Evolutionary conservation across 371 early-diverging fungal species (phyloP).

Genomic region (Mortierella sp.): DNA sequence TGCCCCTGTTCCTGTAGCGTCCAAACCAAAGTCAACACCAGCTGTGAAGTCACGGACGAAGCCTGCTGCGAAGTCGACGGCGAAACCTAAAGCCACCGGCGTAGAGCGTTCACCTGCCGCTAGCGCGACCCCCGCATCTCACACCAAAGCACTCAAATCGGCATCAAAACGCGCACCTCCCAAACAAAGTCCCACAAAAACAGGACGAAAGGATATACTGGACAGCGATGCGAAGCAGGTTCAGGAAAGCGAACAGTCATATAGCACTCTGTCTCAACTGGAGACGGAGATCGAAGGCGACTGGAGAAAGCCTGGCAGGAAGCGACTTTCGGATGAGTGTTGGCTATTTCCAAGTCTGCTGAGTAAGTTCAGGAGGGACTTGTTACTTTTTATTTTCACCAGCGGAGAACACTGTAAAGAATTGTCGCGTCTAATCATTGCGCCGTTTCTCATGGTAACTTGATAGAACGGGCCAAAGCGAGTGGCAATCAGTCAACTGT

Average conservation of each 20-base stretch:
- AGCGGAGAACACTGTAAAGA: background rate
- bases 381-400: background rate
- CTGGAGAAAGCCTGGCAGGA: background rate
- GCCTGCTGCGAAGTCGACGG: background rate
- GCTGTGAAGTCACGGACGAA: background rate
- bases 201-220: background rate
- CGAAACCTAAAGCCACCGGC: background rate
- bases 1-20: background rate
- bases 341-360: constrained; percentile 2
- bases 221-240: background rate
- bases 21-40: background rate
- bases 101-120: background rate
- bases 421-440: background rate
- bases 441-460: background rate
- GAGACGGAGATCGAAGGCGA: background rate
- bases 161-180: background rate
- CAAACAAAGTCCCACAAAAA: background rate
- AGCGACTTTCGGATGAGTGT: background rate
- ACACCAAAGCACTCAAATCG: background rate
- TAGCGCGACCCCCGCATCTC: background rate
- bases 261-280: background rate
- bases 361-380: background rate
- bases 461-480: constrained; percentile 12
- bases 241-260: background rate
- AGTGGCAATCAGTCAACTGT: background rate